phyloP scores from a whole-genome alignment of 2,329 filamentous ascomycete genomes.

The Parastagonospora nodorum region DNA sequence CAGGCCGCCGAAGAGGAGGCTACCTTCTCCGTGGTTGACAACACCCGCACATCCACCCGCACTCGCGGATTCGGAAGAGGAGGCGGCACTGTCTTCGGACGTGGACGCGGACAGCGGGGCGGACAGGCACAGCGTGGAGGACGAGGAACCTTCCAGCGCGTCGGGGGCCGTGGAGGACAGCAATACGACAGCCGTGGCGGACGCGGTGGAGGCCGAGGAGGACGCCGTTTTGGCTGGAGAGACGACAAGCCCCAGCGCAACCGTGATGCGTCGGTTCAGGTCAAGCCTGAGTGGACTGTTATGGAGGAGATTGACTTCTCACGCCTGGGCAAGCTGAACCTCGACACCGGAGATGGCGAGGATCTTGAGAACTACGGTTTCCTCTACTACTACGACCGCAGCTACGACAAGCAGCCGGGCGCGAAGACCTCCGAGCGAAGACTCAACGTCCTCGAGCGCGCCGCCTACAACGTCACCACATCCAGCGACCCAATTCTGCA shows the following conservation, averaged over 20 bases:
- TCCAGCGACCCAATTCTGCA: constrained; percentile 96
- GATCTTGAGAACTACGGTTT: constrained; percentile 96
- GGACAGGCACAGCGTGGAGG: constrained; percentile 74
- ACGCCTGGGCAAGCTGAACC: constrained; percentile 90
- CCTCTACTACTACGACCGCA: constrained; percentile 97
- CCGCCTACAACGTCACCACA: constrained; percentile 97
- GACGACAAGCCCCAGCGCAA: constrained; percentile 98
- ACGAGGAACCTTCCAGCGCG: constrained; percentile 74
- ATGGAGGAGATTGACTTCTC: constrained; percentile 99
- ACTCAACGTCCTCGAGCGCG: constrained; percentile 86
- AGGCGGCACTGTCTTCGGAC: constrained; percentile 85
- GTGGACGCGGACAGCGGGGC: constrained; percentile 76
- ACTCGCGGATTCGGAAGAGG: constrained; percentile 80
- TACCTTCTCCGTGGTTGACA: constrained; percentile 97
- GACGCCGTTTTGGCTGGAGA: constrained; percentile 95
- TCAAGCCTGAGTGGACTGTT: constrained; percentile 93
- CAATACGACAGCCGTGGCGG: constrained; percentile 72
- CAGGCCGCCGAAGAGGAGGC: constrained; percentile 94
- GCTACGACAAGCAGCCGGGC: constrained; percentile 90
- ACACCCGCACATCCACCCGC: constrained; percentile 84
- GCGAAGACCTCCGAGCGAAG: constrained; percentile 83
- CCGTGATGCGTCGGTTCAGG: constrained; percentile 93
- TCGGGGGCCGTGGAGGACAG: constrained; percentile 68
- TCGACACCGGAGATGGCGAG: constrained; percentile 93
- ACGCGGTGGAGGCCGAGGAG: constrained; percentile 72